Evolutionary conservation across 2,329 filamentous ascomycete genomes (phyloP).

Genomic region (Beauveria pseudobassiana): DNA sequence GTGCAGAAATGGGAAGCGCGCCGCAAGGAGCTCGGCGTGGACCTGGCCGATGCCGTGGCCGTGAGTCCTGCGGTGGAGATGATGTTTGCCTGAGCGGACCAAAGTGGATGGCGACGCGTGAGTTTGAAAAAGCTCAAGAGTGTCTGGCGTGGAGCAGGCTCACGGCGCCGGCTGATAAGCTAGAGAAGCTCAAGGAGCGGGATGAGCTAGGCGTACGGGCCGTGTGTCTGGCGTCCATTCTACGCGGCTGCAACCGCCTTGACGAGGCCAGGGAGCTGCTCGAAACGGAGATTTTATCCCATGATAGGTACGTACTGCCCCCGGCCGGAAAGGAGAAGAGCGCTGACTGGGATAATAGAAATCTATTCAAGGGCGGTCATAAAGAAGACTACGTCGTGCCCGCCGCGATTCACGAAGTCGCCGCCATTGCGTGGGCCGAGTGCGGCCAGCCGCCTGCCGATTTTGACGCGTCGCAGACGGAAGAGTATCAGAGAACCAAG

Average conservation of each 20-base stretch:
- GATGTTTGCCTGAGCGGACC: slow-evolving; percentile 87
- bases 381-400: slow-evolving; percentile 67
- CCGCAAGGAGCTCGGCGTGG: slow-evolving; percentile 56
- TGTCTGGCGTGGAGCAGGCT: slow-evolving; percentile 61
- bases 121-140: slow-evolving; percentile 56
- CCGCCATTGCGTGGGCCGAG: slow-evolving; percentile 72
- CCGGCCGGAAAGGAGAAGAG: no score
- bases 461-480: slow-evolving; percentile 23
- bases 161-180: slow-evolving; percentile 29
- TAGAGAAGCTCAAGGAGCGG: slow-evolving; percentile 39
- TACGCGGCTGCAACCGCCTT: slow-evolving; percentile 55
- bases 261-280: slow-evolving; percentile 60
- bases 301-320: slow-evolving; percentile 47
- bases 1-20: slow-evolving; percentile 81
- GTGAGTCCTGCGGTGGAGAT: slow-evolving; percentile 81
- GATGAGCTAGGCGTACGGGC: slow-evolving; percentile 59
- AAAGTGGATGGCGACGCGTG: slow-evolving; percentile 63
- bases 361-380: slow-evolving; percentile 48
- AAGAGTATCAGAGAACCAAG: slow-evolving; percentile 37
- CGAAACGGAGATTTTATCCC: slow-evolving; percentile 53
- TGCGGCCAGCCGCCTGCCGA: slow-evolving; percentile 33
- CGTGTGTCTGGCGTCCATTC: slow-evolving; percentile 58
- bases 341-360: slow-evolving; percentile 25
- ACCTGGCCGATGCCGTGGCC: slow-evolving; percentile 73
- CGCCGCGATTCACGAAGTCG: slow-evolving; percentile 79